These are phyloP conservation scores for Phaffia rhodozyma DNA, from an alignment of 1,284 basidiomycete genomes.

Conservation along the genomic window DNA sequence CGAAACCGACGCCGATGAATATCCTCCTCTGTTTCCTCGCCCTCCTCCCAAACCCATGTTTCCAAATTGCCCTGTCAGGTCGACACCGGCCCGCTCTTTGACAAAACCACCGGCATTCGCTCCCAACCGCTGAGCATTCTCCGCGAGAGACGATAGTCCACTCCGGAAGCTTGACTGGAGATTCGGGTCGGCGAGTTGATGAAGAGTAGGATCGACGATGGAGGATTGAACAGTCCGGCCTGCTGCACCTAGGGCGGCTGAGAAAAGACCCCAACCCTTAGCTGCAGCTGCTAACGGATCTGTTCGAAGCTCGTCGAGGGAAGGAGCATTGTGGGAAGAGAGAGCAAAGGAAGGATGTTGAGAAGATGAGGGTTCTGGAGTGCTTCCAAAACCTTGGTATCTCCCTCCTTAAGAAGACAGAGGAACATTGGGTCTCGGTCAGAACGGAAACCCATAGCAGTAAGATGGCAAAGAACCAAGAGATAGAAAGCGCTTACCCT, in stretches of 20 bases:
- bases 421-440: too few species aligned
- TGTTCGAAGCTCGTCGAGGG: slow-evolving; percentile 32
- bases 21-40: neutral
- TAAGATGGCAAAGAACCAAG: too few species aligned
- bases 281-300: slow-evolving; percentile 32
- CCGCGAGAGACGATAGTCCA: slow-evolving; percentile 22
- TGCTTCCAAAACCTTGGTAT: slow-evolving; percentile 35
- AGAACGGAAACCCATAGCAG: too few species aligned
- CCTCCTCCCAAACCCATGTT: slow-evolving; percentile 26
- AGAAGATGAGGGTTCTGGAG: slow-evolving; percentile 23
- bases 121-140: slow-evolving; percentile 26
- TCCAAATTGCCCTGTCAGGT: slow-evolving; percentile 33
- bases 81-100: slow-evolving; percentile 30
- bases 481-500: slow-evolving; percentile 23
- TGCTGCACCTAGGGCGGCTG: slow-evolving; percentile 30
- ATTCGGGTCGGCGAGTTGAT: slow-evolving; percentile 18
- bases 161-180: slow-evolving; percentile 27
- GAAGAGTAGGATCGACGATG: slow-evolving; percentile 34
- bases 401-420: slow-evolving; percentile 23
- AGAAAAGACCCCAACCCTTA: slow-evolving; percentile 38
- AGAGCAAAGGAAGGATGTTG: slow-evolving; percentile 30
- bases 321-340: slow-evolving; percentile 31
- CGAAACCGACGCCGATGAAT: slow-evolving; percentile 18
- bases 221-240: slow-evolving; percentile 31
- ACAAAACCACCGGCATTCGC: slow-evolving; percentile 31